These are phyloP conservation scores for Beta lomatogona DNA, from an alignment of 179 eudicot species.

Conservation along the genomic window DNA sequence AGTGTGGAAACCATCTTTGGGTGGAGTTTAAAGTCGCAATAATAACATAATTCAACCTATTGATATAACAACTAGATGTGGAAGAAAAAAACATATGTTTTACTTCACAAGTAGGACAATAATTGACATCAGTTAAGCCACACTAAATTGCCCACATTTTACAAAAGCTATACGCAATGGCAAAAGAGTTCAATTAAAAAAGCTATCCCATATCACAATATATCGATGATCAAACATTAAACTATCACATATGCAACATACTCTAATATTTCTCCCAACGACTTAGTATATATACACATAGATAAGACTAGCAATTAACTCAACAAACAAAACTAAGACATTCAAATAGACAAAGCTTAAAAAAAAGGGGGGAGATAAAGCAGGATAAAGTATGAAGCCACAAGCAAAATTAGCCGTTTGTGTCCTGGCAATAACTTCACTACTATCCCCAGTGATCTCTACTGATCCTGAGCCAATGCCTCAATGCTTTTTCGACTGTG, in stretches of 20 bases:
- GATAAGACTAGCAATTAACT: not conserved
- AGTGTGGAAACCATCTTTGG: no score
- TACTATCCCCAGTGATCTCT: not conserved
- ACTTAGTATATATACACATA: not conserved
- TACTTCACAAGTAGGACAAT: not conserved
- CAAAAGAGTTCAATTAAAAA: not conserved
- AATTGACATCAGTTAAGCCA: not conserved
- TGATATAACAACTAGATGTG: no score
- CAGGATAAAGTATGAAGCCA: not conserved
- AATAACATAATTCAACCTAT: not conserved
- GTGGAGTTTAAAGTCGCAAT: no score
- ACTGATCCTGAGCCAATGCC: not conserved
- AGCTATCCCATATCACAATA: constrained; percentile 9
- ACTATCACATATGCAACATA: constrained; percentile 13
- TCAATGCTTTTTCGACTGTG: constrained; percentile 15
- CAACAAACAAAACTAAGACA: not conserved
- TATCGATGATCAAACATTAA: constrained; percentile 11
- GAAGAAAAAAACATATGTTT: no score
- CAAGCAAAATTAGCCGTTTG: not conserved
- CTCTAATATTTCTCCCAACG: not conserved
- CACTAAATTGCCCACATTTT: no score
- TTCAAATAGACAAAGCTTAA: not conserved
- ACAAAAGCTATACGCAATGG: constrained; percentile 1
- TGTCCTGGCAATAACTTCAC: not conserved
- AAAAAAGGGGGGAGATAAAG: not conserved